Conservation (phyloP, 352 stramenopile genomes). For the Phytophthora ohioensis region DNA sequence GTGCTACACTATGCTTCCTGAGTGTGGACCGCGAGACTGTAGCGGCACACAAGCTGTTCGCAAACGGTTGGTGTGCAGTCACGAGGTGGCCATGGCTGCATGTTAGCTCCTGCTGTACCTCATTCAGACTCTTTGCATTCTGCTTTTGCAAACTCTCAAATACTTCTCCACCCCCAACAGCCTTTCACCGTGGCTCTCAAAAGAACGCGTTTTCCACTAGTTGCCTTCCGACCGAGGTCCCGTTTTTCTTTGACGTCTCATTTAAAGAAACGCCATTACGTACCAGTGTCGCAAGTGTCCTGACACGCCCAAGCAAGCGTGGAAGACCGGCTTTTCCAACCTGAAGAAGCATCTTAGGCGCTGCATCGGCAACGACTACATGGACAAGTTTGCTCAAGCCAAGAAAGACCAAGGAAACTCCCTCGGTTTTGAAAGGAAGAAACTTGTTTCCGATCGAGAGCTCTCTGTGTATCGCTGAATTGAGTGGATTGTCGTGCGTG, state of each 20-base stretch:
- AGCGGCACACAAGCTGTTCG: no score
- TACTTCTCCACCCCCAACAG: no score
- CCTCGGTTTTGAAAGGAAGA: conserved; percentile 8
- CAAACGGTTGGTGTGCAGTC: no score
- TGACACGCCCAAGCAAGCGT: conserved; percentile 10
- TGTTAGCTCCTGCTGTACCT: no score
- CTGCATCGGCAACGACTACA: conserved; percentile 8
- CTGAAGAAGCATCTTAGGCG: conserved; percentile 10
- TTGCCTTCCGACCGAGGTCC: conserved; percentile 7
- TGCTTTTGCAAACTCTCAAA: no score
- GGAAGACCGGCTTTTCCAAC: conserved; percentile 20
- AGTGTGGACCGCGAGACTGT: no score
- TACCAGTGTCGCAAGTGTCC: conserved; percentile 14
- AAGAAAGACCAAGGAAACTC: conserved; percentile 7
- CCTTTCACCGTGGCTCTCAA: neutral
- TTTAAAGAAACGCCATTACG: neutral
- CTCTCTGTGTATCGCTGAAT: conserved; percentile 10
- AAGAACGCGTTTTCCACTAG: neutral
- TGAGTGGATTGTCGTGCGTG: conserved; percentile 11
- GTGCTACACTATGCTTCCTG: no score
- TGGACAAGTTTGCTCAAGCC: neutral
- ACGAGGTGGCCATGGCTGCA: no score
- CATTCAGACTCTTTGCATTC: no score
- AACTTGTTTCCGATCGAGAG: neutral
- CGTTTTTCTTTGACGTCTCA: conserved; percentile 6